Base-by-base conservation (phyloP, 345 rosid genomes). In the Aegle marmelos region DNA sequence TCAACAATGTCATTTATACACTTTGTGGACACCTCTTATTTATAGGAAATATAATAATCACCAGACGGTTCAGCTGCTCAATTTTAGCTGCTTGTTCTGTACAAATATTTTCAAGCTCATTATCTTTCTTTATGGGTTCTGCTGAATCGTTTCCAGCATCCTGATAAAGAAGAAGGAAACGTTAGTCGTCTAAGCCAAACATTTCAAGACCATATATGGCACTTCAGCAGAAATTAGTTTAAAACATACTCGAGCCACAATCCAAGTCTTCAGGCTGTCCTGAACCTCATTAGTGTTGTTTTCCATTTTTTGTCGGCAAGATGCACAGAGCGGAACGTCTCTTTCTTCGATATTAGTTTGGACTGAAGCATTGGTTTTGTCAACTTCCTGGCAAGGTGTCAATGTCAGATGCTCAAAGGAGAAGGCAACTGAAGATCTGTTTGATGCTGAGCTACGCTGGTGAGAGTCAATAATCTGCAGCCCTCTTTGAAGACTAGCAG, bases 401-500 rank as follows among this genome's bases (percentile, higher is more conserved):
- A 90, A 76, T 45, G 89, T 82, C 82, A 93, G 85, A 87, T 90
- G 89, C 76, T 92, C 97, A 76, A 93, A 93, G 58, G 97, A 93
- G 82, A 92, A 90, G 36, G 91, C 83, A 77, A 91, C 88, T 74
- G 93, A 83, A 77, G 97, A 90, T 81, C 88, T 84, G 82, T 78
- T 85, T 61, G 91, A 85, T 66, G 81, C 85, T 68, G 88, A 85
- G 85, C 81, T 90, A 74, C 66, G 81, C 72, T 93, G 93, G 74
- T 88, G 93, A 79, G 77, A 61, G 76, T 91, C 98, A 83, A 96
- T 94, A 72, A 90, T 87, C 84, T 94, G 90, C 89, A 92, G 80
- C 80, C 99, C 98, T 86, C 94, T 92, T 53, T 83, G 92, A 72
- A 96, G 98, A 83, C 98, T 94, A n/a, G 94, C 95, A 56, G 97